Base-by-base conservation (phyloP, 495 filamentous ascomycete species). In the Physcia stellaris region DNA sequence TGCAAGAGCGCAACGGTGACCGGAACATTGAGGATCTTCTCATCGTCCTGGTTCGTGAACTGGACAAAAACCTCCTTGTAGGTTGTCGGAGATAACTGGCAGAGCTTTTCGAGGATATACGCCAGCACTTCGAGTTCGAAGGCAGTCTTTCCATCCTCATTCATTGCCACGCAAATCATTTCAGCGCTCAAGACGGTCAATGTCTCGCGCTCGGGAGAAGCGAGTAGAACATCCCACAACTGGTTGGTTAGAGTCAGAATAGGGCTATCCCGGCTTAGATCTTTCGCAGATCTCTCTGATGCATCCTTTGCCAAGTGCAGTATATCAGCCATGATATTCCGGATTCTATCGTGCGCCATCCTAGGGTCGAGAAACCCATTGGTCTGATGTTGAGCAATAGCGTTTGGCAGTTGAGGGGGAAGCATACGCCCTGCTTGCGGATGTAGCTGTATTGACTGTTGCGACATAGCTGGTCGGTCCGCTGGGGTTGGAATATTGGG, bases 71-170 rank as follows among this genome's bases (percentile, higher is more conserved):
- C 68, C 27, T 77, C 71, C n/a, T 79, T 71, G n/a, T 75, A 73
- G 32, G 85, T 82, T 21, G 72, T 66, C 4, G 73, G 69, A 23
- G 80, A 83, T 51, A 87, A 71, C 45, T 83, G 74, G 54, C 81
- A 85, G n/a, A 94, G 59, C 40, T 78, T 78, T 39, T 79, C 70
- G 12, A 99, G 69, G 6, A 96, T 63, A 38, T 86, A 73, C 0
- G 86, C 84, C 11, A 95, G 67, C 30, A 84, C 72, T 53, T 96
- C 86, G 26, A 93, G 66, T 41, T 86, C 78, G 22, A 94, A 57
- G 10, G 68, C 67, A 24, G 66, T 68, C 33, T 67, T 59, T 1
- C 57, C 59, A 33, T 80, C 71, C 26, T 63, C 58, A 47, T 76
- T 90, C 3, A 96, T 65, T 12, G 68, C 64, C 7, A 70, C 68